These are phyloP conservation scores for Amphirosellinia nigrospora DNA, from an alignment of 495 filamentous ascomycete genomes.

Conservation along the genomic window DNA sequence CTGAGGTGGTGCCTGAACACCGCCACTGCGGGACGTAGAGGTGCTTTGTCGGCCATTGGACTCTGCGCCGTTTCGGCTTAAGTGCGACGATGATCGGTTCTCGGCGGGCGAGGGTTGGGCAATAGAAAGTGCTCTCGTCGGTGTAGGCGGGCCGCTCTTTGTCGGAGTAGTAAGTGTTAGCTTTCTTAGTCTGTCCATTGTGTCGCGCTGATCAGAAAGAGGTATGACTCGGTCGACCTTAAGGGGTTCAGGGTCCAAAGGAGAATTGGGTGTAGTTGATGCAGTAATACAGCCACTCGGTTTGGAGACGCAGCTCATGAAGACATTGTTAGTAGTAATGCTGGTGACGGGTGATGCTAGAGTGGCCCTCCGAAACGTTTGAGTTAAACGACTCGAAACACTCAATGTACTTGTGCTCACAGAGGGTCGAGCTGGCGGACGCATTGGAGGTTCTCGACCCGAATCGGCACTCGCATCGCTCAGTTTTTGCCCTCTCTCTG, in stretches of 20 bases:
- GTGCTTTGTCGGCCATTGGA: constrained; percentile 50
- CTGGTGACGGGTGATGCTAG: constrained; percentile 67
- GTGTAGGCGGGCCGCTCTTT: constrained; percentile 91
- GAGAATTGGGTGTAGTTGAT: constrained; percentile 63
- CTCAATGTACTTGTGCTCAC: constrained; percentile 45
- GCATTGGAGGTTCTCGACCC: constrained; percentile 35
- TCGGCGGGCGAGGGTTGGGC: constrained; percentile 46
- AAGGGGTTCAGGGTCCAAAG: constrained; percentile 53
- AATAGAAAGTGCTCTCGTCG: constrained; percentile 80
- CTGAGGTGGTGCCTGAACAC: constrained; percentile 70
- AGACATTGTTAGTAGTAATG: constrained; percentile 67
- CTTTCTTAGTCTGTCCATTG: constrained; percentile 74
- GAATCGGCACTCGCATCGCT: constrained; percentile 52
- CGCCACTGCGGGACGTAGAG: constrained; percentile 42
- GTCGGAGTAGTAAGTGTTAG: constrained; percentile 79
- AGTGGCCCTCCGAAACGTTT: constrained; percentile 54
- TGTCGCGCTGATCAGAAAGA: constrained; percentile 61
- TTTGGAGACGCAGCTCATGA: constrained; percentile 77
- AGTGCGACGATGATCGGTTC: constrained; percentile 49
- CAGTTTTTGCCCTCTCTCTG: constrained; percentile 55
- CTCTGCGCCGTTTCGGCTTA: constrained; percentile 45
- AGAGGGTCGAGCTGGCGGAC: constrained; percentile 39
- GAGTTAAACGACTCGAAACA: constrained; percentile 48
- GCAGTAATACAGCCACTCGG: constrained; percentile 62
- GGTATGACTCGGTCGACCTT: constrained; percentile 57